phyloP scores from a whole-genome alignment of 192 early-diverging fungal species.

The Geranomyces michiganensis region DNA sequence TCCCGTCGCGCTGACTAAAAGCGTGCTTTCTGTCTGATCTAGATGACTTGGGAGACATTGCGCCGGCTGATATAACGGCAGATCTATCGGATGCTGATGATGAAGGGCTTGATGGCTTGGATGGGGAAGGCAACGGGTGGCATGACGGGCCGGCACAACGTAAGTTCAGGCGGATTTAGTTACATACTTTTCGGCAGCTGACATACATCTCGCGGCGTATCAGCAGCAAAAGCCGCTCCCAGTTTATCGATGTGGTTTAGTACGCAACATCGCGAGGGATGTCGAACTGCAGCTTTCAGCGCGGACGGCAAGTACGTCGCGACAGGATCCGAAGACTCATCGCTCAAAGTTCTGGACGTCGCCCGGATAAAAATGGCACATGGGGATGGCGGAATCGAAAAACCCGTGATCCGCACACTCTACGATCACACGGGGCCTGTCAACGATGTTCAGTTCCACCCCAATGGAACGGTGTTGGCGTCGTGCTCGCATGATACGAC shows the following conservation, averaged over 20 bases:
- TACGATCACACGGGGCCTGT: constrained; percentile 83
- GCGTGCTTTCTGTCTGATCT: background rate
- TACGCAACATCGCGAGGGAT: constrained; percentile 76
- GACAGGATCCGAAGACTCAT: constrained; percentile 84
- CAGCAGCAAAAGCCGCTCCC: constrained; percentile 47
- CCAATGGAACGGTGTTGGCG: constrained; percentile 88
- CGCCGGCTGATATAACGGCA: constrained; percentile 11
- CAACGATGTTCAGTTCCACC: constrained; percentile 88
- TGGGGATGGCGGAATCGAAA: constrained; percentile 69
- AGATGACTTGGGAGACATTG: constrained; percentile 31
- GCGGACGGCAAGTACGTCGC: constrained; percentile 77
- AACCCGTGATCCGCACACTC: constrained; percentile 86
- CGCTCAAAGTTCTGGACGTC: constrained; percentile 90
- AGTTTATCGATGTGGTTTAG: constrained; percentile 70
- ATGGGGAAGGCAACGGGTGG: constrained; percentile 16
- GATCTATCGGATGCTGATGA: constrained; percentile 43
- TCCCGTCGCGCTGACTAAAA: no score
- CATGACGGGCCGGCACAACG: constrained; percentile 3
- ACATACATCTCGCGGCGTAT: background rate
- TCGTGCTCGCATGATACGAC: constrained; percentile 81
- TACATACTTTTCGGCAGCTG: background rate
- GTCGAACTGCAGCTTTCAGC: constrained; percentile 63
- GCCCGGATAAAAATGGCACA: constrained; percentile 69
- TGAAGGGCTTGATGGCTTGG: constrained; percentile 21
- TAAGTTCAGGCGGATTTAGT: background rate